Evolutionary conservation across 352 stramenopile genomes (phyloP), one percentile per base, ranked within the genome.

Genomic region (Peronospora farinosa): DNA sequence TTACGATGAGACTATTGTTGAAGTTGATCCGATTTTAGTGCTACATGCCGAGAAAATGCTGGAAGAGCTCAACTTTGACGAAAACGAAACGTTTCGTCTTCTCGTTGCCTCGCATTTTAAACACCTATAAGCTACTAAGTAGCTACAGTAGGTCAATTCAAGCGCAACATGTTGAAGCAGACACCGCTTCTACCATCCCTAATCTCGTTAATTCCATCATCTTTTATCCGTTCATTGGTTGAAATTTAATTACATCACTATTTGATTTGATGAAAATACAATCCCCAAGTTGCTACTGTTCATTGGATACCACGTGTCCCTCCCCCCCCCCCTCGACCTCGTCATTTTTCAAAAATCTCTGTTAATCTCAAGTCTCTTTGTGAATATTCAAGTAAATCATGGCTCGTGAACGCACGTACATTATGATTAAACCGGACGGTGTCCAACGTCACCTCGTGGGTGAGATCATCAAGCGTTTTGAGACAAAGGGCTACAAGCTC

Each of bases 401-500:
- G 53, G 84, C 89, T 64, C 76, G 94, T 55, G 93, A 98, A 76
- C 84, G 86, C 51, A 98, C 91, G 31, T 98, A 97, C 74, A 92
- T 97, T 57, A 92, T 92, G 45, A 82, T 96, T 63, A 97, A 97
- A 81, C 92, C 93, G 7, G 92, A 98, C 67, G 93, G 86, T 53
- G 93, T 98, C 23, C 86, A 97, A 72, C 82, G 93, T 47, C 88
- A 87, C 40, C 72, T 98, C 38, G 83, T 98, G 54, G 85, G 84
- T 51, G 89, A 97, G 57, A 96, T 98, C 47, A 97, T 98, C 71
- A 85, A 69, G 55, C 82, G 93, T 51, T 98, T 98, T 64, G 92
- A 97, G 74, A 95, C 95, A 68, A 95, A 96, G 72, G 93, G 93
- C 58, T 97, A 97, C 86, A 97, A 97, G 72, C 82, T 95, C 49